Percentiles rank a stretch among this genome's conserved stretches.
Evolutionary conservation across 306 rosid genomes (phyloP).

Genomic region (Ormosia emarginata): DNA sequence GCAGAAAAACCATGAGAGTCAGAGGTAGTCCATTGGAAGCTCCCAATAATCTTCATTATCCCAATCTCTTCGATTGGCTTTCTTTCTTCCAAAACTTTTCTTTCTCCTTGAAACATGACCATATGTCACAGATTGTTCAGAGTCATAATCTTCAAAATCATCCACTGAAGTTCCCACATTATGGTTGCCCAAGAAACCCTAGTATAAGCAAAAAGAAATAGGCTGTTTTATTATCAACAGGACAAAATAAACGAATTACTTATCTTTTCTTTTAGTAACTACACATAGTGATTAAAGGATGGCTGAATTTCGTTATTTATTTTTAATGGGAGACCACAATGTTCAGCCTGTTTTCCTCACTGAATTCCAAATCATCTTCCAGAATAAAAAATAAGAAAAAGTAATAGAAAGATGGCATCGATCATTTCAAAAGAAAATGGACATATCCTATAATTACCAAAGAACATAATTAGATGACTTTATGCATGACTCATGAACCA

Average conservation of each 20-base stretch:
- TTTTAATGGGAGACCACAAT: background rate
- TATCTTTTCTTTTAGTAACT: background rate
- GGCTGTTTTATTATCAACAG: background rate
- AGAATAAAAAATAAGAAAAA: background rate
- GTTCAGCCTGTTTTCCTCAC: background rate
- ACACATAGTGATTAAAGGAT: background rate
- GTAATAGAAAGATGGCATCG: background rate
- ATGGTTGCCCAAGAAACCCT: conserved; percentile 87
- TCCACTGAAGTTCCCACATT: conserved; percentile 51
- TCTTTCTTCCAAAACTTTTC: conserved; percentile 44
- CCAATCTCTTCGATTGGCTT: conserved; percentile 40
- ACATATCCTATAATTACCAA: background rate
- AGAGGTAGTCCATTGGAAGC: conserved; percentile 86
- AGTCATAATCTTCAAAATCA: conserved; percentile 54
- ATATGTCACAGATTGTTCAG: conserved; percentile 44
- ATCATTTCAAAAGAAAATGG: background rate
- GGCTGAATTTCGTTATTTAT: background rate
- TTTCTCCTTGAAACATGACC: conserved; percentile 34
- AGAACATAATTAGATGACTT: background rate
- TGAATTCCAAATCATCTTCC: background rate
- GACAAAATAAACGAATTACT: background rate
- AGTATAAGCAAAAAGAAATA: background rate
- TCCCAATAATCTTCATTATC: conserved; percentile 72
- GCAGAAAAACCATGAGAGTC: conserved; percentile 19
- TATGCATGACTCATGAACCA: background rate